Percentiles rank a stretch among this genome's conserved stretches.
Conservation (phyloP, 2,329 filamentous ascomycete species). For the Leptosphaerulina australis region DNA sequence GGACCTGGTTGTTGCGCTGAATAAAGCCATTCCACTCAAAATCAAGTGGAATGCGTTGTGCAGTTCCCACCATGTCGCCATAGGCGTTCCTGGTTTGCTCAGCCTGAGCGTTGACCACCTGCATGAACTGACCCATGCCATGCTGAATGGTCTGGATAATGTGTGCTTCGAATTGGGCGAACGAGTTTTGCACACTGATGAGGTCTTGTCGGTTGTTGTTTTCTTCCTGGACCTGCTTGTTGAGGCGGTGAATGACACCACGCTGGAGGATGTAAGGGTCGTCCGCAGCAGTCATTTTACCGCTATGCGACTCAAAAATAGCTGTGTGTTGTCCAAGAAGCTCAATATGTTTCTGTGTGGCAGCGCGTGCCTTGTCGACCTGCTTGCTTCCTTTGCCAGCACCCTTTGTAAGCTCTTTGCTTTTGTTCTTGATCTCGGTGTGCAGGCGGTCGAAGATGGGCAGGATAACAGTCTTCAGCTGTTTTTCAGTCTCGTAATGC, state of each 20-base stretch:
- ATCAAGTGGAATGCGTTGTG: constrained; percentile 78
- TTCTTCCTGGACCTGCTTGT: constrained; percentile 91
- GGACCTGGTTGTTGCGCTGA: constrained; percentile 69
- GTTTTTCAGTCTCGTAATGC: constrained; percentile 90
- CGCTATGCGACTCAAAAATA: constrained; percentile 75
- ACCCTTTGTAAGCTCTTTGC: constrained; percentile 83
- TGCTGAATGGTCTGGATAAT: constrained; percentile 82
- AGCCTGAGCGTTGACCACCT: constrained; percentile 77
- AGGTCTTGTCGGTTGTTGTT: constrained; percentile 96
- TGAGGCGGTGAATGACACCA: constrained; percentile 79
- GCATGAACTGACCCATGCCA: constrained; percentile 81
- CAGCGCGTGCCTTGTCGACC: constrained; percentile 84
- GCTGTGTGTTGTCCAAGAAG: constrained; percentile 86
- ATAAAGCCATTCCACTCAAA: constrained; percentile 93
- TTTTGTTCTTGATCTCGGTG: constrained; percentile 95
- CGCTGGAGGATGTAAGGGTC: constrained; percentile 90
- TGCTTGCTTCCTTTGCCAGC: constrained; percentile 85
- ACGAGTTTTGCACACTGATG: constrained; percentile 87
- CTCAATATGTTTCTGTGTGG: constrained; percentile 95
- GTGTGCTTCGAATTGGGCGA: constrained; percentile 85
- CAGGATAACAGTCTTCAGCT: constrained; percentile 81
- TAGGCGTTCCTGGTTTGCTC: constrained; percentile 84
- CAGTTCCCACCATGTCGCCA: constrained; percentile 76
- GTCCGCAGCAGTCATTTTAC: constrained; percentile 71
- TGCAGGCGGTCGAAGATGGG: constrained; percentile 90